A percentile compares a stretch with the other conserved stretches of the same genome.
Evolutionary conservation across 805 yeast genomes (phyloP).

Genomic region (Blastobotrys chiropterorum): DNA sequence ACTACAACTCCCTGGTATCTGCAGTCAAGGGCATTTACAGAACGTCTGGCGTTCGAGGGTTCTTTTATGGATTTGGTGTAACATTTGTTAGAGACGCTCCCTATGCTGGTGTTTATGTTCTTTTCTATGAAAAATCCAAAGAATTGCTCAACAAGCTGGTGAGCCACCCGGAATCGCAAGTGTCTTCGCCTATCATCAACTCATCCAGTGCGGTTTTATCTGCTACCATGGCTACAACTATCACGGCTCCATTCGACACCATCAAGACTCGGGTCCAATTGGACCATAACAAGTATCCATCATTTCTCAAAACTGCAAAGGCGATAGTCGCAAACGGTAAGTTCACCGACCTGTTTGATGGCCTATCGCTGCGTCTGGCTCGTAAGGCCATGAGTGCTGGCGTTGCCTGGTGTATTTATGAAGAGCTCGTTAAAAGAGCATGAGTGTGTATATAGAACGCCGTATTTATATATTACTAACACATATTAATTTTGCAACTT

Average conservation of each 20-base stretch:
- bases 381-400: constrained; percentile 91
- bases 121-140: constrained; percentile 76
- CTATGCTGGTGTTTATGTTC: constrained; percentile 86
- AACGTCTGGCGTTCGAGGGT: constrained; percentile 55
- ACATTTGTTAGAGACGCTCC: constrained; percentile 92
- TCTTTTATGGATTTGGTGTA: constrained; percentile 82
- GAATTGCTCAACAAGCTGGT: constrained; percentile 40
- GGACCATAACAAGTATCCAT: constrained; percentile 41
- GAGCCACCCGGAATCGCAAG: constrained; percentile 8
- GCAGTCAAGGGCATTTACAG: constrained; percentile 53
- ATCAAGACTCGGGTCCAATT: constrained; percentile 88
- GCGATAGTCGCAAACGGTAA: constrained; percentile 42
- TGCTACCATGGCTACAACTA: constrained; percentile 71
- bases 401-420: constrained; percentile 95
- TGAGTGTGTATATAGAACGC: not conserved
- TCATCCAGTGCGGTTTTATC: constrained; percentile 71
- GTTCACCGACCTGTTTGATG: constrained; percentile 62
- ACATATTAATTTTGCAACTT: not conserved
- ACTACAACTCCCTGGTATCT: constrained; percentile 55
- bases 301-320: constrained; percentile 37
- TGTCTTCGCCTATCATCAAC: constrained; percentile 50
- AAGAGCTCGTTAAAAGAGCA: constrained; percentile 54
- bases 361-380: constrained; percentile 69
- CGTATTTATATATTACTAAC: not conserved
- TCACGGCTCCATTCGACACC: constrained; percentile 94